Evolutionary conservation across 192 early-diverging fungal genomes (phyloP).

Genomic region (Coemansia sp.): DNA sequence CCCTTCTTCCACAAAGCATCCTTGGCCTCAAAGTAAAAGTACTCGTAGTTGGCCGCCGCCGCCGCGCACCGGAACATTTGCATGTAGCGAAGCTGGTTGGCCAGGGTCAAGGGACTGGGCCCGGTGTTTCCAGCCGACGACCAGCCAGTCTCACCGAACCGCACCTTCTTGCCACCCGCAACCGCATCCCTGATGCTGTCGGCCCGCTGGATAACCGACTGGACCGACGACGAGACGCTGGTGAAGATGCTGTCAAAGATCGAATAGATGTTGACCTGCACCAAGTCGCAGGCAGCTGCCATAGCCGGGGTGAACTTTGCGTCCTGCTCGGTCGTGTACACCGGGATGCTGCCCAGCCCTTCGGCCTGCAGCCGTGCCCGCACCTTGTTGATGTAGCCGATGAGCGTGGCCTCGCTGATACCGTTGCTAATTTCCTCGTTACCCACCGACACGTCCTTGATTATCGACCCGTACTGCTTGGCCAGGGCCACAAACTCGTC

Average conservation of each 20-base stretch:
- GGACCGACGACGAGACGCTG: conserved; percentile 20
- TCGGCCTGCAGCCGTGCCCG: conserved; percentile 32
- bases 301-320: conserved; percentile 23
- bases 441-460: conserved; percentile 43
- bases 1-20: conserved; percentile 39
- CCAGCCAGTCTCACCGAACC: conserved; percentile 43
- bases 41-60: conserved; percentile 9
- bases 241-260: conserved; percentile 33
- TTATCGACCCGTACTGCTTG: conserved; percentile 24
- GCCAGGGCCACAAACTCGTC: conserved; percentile 33
- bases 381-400: conserved; percentile 40
- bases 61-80: conserved; percentile 39
- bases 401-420: conserved; percentile 30
- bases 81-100: conserved; percentile 23
- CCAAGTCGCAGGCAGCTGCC: conserved; percentile 26
- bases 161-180: conserved; percentile 29
- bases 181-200: conserved; percentile 20
- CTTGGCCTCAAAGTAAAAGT: conserved; percentile 51
- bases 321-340: conserved; percentile 43
- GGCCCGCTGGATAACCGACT: conserved; percentile 36
- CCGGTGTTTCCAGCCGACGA: conserved; percentile 35
- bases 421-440: conserved; percentile 43
- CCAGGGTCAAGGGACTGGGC: conserved; percentile 23
- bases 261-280: conserved; percentile 46
- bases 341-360: conserved; percentile 36